Percentiles rank a stretch among this genome's conserved stretches.
These are phyloP conservation scores for Psilocybe sp. DNA, from an alignment of 768 basidiomycete genomes.

Conservation along the genomic window DNA sequence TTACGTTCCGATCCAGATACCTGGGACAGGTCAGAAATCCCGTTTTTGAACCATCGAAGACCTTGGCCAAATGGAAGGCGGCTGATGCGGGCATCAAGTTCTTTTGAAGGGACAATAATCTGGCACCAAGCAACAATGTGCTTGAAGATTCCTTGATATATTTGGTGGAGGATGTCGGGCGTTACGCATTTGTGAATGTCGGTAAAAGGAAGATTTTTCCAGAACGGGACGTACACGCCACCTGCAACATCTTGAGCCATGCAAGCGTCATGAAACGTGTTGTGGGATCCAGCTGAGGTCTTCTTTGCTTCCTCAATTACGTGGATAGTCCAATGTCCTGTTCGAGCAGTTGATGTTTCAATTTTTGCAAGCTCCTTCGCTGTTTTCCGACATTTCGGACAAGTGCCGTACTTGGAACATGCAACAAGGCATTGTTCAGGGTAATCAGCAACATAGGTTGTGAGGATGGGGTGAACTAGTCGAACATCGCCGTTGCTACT, in stretches of 20 bases:
- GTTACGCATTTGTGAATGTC: conserved; percentile 15
- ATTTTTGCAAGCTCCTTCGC: conserved; percentile 3
- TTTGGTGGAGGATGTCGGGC: conserved; percentile 18
- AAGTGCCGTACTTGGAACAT: conserved; percentile 19
- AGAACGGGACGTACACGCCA: conserved; percentile 13
- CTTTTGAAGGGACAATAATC: background rate
- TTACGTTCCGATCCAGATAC: conserved; percentile 38
- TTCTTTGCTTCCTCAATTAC: conserved; percentile 11
- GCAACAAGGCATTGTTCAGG: conserved; percentile 38
- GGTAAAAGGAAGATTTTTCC: conserved; percentile 12
- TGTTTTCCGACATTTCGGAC: conserved; percentile 11
- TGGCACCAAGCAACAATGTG: conserved; percentile 14
- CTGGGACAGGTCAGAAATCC: conserved; percentile 37
- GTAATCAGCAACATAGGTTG: conserved; percentile 24
- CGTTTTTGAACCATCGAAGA: conserved; percentile 35
- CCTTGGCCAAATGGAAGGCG: conserved; percentile 29
- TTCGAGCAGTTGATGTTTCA: no score
- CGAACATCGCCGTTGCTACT: conserved; percentile 27
- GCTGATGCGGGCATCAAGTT: conserved; percentile 21
- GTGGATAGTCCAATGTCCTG: conserved; percentile 6
- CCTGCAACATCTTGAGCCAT: conserved; percentile 18
- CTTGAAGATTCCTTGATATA: conserved; percentile 20
- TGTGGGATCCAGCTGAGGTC: conserved; percentile 8
- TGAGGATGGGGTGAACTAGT: conserved; percentile 11
- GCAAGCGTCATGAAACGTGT: conserved; percentile 8